These are phyloP conservation scores for Leccinum arenicola DNA, from an alignment of 768 basidiomycete species.

Conservation along the genomic window DNA sequence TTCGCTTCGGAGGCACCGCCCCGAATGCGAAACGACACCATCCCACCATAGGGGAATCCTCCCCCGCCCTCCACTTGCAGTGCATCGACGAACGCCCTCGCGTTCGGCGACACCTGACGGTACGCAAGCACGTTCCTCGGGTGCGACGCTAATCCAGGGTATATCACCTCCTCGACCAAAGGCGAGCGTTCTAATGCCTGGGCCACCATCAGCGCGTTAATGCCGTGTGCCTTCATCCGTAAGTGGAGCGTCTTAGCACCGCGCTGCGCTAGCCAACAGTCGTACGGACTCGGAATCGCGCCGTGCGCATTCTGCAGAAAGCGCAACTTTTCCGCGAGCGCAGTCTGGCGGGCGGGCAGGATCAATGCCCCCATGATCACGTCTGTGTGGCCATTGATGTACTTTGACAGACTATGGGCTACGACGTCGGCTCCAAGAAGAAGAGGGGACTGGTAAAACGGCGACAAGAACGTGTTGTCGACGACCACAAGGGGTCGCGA, in stretches of 20 bases:
- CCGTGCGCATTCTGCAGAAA: constrained; percentile 92
- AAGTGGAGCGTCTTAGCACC: constrained; percentile 90
- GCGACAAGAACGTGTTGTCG: constrained; percentile 93
- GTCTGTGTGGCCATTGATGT: constrained; percentile 92
- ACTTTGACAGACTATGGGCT: constrained; percentile 83
- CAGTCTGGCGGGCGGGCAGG: constrained; percentile 53
- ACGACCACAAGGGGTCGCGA: constrained; percentile 77
- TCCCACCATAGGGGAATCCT: constrained; percentile 88
- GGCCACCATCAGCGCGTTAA: constrained; percentile 78
- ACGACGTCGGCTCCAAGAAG: constrained; percentile 84
- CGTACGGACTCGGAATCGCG: constrained; percentile 75
- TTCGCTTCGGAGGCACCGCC: constrained; percentile 55
- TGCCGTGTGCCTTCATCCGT: constrained; percentile 83
- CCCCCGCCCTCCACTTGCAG: constrained; percentile 28
- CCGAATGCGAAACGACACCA: constrained; percentile 72
- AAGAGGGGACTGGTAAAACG: constrained; percentile 87
- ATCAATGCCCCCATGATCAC: constrained; percentile 87
- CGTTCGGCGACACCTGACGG: constrained; percentile 62
- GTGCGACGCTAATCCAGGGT: constrained; percentile 76
- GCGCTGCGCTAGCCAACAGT: constrained; percentile 87
- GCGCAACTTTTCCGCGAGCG: constrained; percentile 54
- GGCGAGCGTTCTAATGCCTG: constrained; percentile 50
- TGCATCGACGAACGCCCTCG: constrained; percentile 56
- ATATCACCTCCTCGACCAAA: constrained; percentile 77
- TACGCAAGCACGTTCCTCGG: constrained; percentile 66